A percentile compares a stretch with the other conserved stretches of the same genome.
Evolutionary conservation across 768 basidiomycete genomes (phyloP).

Genomic region (Galerina sulciceps): DNA sequence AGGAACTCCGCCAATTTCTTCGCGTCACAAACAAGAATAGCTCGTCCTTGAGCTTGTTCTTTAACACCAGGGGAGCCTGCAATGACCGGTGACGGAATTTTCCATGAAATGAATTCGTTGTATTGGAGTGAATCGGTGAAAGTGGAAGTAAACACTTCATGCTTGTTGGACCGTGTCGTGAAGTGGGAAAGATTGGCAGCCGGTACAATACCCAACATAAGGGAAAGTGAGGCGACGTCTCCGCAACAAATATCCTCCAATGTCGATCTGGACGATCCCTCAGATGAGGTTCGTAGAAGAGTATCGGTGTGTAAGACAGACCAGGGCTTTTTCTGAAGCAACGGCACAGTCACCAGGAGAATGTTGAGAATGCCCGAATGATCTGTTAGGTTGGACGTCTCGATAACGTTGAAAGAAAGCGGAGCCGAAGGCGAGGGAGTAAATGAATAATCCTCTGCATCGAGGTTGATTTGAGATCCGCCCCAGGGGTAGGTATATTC

Average conservation of each 20-base stretch:
- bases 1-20: conserved; percentile 40
- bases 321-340: conserved; percentile 34
- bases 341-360: conserved; percentile 38
- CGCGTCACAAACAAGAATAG: conserved; percentile 23
- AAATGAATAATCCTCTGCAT: conserved; percentile 32
- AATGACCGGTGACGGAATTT: conserved; percentile 26
- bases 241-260: conserved; percentile 30
- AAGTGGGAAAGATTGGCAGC: conserved; percentile 44
- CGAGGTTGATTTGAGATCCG: conserved; percentile 31
- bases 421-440: conserved; percentile 30
- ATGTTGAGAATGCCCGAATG: conserved; percentile 53
- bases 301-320: conserved; percentile 47
- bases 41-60: background rate
- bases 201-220: conserved; percentile 48
- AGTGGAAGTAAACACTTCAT: conserved; percentile 34
- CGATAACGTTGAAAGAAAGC: conserved; percentile 45
- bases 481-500: conserved; percentile 41
- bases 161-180: conserved; percentile 40
- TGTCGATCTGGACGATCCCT: conserved; percentile 28
- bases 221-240: conserved; percentile 43
- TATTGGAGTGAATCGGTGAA: conserved; percentile 24
- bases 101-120: conserved; percentile 46
- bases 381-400: conserved; percentile 54
- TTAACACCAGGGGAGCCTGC: background rate
- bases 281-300: conserved; percentile 27